Conservation (phyloP, 345 rosid species). For the Dovyalis caffra region DNA sequence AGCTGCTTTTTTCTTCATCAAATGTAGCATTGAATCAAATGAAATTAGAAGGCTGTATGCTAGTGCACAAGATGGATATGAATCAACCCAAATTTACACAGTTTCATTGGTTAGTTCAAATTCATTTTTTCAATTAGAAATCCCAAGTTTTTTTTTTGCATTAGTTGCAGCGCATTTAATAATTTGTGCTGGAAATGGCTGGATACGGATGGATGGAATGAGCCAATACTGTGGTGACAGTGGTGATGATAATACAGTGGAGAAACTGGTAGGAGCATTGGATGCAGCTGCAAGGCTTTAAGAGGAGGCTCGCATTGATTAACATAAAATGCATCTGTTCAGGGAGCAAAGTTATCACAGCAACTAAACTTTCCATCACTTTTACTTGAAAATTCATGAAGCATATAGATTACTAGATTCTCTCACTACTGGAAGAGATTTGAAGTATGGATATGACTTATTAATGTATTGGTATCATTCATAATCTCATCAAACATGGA, state of each 20-base stretch:
- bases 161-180: not conserved
- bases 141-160: not conserved
- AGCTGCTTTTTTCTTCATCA: constrained; percentile 76
- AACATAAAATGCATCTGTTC: too few species aligned
- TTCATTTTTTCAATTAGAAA: not conserved
- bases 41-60: constrained; percentile 66
- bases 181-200: not conserved
- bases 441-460: too few species aligned
- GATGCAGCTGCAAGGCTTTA: not conserved
- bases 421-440: too few species aligned
- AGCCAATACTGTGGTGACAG: not conserved
- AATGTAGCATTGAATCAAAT: constrained; percentile 61
- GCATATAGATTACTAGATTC: too few species aligned
- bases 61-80: constrained; percentile 80
- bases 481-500: not conserved
- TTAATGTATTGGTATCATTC: not conserved
- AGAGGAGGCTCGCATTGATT: not conserved
- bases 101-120: constrained; percentile 57
- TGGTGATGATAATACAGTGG: not conserved
- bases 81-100: constrained; percentile 76
- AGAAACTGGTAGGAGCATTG: not conserved
- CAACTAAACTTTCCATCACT: too few species aligned
- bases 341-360: too few species aligned
- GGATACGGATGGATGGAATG: not conserved
- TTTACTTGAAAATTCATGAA: too few species aligned